A percentile compares a stretch with the other conserved stretches of the same genome.
Evolutionary conservation across 2,329 filamentous ascomycete species (phyloP).

Genomic region (Microsporum ferrugineum): DNA sequence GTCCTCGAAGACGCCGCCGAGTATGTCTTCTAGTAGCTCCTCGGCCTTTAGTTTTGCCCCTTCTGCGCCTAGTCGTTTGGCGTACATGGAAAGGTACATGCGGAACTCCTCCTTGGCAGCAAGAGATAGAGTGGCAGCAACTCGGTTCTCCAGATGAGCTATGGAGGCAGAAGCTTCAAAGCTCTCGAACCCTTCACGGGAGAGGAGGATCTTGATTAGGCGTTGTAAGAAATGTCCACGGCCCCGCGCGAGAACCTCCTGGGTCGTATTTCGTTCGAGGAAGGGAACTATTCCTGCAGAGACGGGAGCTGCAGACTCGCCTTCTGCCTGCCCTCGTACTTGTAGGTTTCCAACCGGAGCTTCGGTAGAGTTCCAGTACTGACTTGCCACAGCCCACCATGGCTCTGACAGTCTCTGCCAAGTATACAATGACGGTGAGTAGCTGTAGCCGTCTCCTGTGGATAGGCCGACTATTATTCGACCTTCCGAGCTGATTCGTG

Average conservation of each 20-base stretch:
- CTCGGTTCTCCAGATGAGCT: constrained; percentile 86
- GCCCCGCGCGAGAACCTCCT: constrained; percentile 80
- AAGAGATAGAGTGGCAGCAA: constrained; percentile 76
- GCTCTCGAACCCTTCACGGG: constrained; percentile 79
- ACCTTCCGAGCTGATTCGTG: constrained; percentile 78
- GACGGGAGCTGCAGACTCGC: constrained; percentile 45
- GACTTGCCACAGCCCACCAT: constrained; percentile 96
- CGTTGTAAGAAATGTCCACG: constrained; percentile 83
- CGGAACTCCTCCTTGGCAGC: constrained; percentile 86
- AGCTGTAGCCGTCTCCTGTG: constrained; percentile 89
- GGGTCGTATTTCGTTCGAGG: constrained; percentile 88
- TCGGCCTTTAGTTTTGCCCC: constrained; percentile 80
- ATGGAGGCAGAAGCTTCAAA: constrained; percentile 88
- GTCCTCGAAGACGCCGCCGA: constrained; percentile 57
- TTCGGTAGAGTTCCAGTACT: constrained; percentile 98
- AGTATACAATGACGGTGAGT: constrained; percentile 70
- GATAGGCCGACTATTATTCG: constrained; percentile 80
- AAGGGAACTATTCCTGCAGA: constrained; percentile 89
- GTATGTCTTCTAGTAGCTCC: constrained; percentile 70
- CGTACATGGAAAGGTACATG: constrained; percentile 95
- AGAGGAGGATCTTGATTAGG: constrained; percentile 77
- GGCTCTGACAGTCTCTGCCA: constrained; percentile 95
- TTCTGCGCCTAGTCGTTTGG: constrained; percentile 86
- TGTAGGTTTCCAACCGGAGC: constrained; percentile 73
- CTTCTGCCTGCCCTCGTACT: constrained; percentile 52